Evolutionary conservation across 75 land plant genomes (phyloP).

Genomic region (Larix kaempferi): DNA sequence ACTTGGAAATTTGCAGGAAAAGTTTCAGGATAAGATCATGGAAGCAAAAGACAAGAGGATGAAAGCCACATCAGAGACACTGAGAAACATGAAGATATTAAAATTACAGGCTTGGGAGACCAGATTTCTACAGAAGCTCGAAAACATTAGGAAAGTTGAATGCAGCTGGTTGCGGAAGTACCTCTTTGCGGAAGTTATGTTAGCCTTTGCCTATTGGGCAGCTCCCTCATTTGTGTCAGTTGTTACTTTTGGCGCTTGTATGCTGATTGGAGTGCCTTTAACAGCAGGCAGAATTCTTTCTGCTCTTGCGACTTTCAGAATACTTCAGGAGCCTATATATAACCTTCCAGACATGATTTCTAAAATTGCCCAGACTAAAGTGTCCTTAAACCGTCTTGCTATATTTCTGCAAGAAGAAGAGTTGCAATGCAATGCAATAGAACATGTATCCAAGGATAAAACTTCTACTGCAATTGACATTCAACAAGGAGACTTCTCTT

Average conservation of each 20-base stretch:
- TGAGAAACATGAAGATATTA: slow-evolving; percentile 38
- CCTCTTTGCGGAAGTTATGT: slow-evolving; percentile 5
- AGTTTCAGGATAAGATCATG: slow-evolving; percentile 34
- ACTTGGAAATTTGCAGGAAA: slow-evolving; percentile 30
- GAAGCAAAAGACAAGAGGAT: slow-evolving; percentile 40
- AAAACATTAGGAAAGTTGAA: slow-evolving; percentile 23
- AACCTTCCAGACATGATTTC: slow-evolving; percentile 35
- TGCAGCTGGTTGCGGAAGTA: slow-evolving; percentile 27
- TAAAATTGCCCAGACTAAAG: slow-evolving; percentile 37
- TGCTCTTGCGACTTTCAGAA: slow-evolving; percentile 28
- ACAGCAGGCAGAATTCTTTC: slow-evolving; percentile 40
- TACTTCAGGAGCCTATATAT: slow-evolving; percentile 30
- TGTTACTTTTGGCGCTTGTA: slow-evolving; percentile 34
- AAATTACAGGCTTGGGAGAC: slow-evolving; percentile 48
- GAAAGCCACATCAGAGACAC: slow-evolving; percentile 39
- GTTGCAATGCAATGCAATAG: slow-evolving; percentile 23
- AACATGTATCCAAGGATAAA: slow-evolving; percentile 9
- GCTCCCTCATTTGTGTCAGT: slow-evolving; percentile 28
- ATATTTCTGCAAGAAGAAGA: slow-evolving; percentile 35
- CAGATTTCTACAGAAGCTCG: slow-evolving; percentile 20
- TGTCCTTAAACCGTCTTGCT: slow-evolving; percentile 35
- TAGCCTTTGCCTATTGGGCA: slow-evolving; percentile 27
- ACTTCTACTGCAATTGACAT: slow-evolving; percentile 18
- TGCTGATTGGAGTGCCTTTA: slow-evolving; percentile 29
- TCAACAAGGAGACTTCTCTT: slow-evolving; percentile 21